phyloP scores from a whole-genome alignment of 2,329 filamentous ascomycete genomes.

The Aspergillus spinulosporus region DNA sequence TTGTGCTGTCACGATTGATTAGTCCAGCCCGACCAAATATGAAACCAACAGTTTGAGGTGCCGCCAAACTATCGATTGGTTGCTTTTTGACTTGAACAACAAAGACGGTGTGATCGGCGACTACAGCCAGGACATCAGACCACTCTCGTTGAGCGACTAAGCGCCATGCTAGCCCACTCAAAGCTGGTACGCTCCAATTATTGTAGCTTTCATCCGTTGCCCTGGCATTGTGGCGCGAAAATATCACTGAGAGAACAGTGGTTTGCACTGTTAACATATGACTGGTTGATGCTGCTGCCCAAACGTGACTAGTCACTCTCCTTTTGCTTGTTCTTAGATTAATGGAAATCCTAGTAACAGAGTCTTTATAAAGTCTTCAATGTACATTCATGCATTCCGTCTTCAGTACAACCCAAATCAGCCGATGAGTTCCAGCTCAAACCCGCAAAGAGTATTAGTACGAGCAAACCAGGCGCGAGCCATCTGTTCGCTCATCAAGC shows the following conservation, averaged over 20 bases:
- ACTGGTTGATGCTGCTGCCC: no score
- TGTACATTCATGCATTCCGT: constrained; percentile 8
- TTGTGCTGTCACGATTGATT: not conserved
- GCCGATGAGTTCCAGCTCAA: constrained; percentile 17
- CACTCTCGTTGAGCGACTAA: constrained; percentile 16
- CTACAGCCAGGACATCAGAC: not conserved
- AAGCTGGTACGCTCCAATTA: constrained; percentile 7
- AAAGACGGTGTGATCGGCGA: constrained; percentile 13
- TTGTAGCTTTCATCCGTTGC: not conserved
- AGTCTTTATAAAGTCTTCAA: not conserved
- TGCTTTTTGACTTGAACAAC: not conserved
- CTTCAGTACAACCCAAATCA: constrained; percentile 3
- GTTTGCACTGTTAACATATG: no score
- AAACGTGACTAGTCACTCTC: no score
- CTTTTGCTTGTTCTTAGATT: no score
- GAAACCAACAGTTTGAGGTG: no score
- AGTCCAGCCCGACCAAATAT: not conserved
- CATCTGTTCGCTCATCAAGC: constrained; percentile 7
- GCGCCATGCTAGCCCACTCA: constrained; percentile 13
- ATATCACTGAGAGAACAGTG: not conserved
- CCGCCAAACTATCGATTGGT: no score
- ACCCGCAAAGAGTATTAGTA: constrained; percentile 12
- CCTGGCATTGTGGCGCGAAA: not conserved
- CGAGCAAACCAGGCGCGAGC: constrained; percentile 19
- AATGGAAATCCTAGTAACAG: no score